These are phyloP conservation scores for Ustilago hordei DNA, from an alignment of 1,284 basidiomycete genomes.

Conservation along the genomic window DNA sequence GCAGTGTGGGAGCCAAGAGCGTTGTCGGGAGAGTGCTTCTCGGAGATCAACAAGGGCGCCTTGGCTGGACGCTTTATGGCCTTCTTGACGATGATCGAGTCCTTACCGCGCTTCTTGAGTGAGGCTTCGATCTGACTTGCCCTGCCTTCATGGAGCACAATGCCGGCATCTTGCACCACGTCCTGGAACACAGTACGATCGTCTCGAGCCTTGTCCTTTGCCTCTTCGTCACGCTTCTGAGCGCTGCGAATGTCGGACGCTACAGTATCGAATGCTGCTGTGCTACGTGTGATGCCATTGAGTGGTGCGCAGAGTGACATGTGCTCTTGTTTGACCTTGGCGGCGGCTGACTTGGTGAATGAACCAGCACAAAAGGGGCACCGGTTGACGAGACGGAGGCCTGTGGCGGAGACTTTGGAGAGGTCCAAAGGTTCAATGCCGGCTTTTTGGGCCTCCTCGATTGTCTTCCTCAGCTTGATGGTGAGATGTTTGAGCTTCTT, in stretches of 20 bases:
- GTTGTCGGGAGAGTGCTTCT: neutral
- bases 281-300: slow-evolving; percentile 1
- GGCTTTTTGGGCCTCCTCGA: slow-evolving; percentile 16
- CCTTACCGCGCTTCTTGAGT: slow-evolving; percentile 35
- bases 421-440: slow-evolving; percentile 22
- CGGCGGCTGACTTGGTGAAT: slow-evolving; percentile 30
- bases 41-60: slow-evolving; percentile 5
- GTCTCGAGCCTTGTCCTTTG: slow-evolving; percentile 10
- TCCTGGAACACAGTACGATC: slow-evolving; percentile 34
- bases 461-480: slow-evolving; percentile 24
- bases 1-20: neutral
- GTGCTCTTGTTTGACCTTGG: slow-evolving; percentile 33
- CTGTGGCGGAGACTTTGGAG: slow-evolving; percentile 10
- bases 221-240: slow-evolving; percentile 11
- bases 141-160: slow-evolving; percentile 32
- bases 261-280: slow-evolving; percentile 22
- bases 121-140: slow-evolving; percentile 39
- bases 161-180: slow-evolving; percentile 34
- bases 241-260: slow-evolving; percentile 12
- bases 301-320: slow-evolving; percentile 33
- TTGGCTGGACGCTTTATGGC: slow-evolving; percentile 25
- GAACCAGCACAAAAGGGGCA: slow-evolving; percentile 36
- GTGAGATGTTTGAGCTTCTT: slow-evolving; percentile 4
- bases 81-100: slow-evolving; percentile 28
- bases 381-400: slow-evolving; percentile 27